Conservation (phyloP, 192 early-diverging fungal genomes). For the Podila minutissima region DNA sequence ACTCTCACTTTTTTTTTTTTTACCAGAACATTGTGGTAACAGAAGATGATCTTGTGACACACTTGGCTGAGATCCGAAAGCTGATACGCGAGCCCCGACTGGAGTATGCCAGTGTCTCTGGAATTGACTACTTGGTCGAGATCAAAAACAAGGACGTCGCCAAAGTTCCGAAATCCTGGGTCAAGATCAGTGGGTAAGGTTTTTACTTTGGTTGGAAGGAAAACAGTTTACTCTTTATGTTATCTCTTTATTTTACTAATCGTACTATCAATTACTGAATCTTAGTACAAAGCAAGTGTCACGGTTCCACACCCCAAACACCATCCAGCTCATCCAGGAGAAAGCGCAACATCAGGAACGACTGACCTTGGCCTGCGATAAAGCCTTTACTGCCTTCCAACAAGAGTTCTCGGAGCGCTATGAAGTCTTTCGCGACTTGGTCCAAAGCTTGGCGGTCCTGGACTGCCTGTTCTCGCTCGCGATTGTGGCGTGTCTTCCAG, state of each 20-base stretch:
- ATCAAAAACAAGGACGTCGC: conserved; percentile 62
- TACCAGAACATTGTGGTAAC: conserved; percentile 60
- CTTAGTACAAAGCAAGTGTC: conserved; percentile 70
- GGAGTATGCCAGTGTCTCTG: conserved; percentile 71
- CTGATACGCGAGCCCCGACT: conserved; percentile 56
- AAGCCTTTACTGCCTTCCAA: conserved; percentile 63
- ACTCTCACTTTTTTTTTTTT: not conserved
- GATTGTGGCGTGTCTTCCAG: conserved; percentile 58
- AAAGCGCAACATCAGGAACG: conserved; percentile 65
- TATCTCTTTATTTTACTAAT: not conserved
- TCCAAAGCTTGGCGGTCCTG: conserved; percentile 63
- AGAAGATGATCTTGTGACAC: conserved; percentile 63
- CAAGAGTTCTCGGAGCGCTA: conserved; percentile 66
- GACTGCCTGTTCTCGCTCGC: conserved; percentile 78
- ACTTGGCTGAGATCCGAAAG: conserved; percentile 61
- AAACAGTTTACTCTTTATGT: not conserved
- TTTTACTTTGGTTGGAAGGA: not conserved
- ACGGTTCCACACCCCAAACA: conserved; percentile 72
- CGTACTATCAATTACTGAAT: no score
- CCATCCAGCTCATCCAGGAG: conserved; percentile 63
- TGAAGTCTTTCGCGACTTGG: conserved; percentile 64
- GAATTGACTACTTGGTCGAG: conserved; percentile 83
- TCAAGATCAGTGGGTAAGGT: conserved; percentile 62
- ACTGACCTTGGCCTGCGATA: conserved; percentile 63
- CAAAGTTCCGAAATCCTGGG: conserved; percentile 78